Base-by-base conservation (phyloP, 2,329 filamentous ascomycete species). In the Xylariales sp. region DNA sequence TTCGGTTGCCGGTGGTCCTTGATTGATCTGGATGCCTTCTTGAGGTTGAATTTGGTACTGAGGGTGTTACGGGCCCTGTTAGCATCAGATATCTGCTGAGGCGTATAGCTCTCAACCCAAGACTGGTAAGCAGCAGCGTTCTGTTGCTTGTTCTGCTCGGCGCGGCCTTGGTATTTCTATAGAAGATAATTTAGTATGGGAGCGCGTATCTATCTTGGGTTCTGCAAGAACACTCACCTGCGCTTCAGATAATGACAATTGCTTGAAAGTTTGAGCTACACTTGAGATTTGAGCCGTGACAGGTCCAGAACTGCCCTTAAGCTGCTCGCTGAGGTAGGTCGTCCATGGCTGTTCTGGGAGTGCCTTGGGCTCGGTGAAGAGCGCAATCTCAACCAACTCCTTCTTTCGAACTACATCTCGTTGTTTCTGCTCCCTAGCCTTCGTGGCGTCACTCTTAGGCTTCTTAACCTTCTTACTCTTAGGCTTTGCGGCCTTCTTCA, bases 1-100 rank as follows among this genome's bases (percentile, higher is more conserved):
- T 66, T 69, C 45, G 75, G 75, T 23, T 60, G 44, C 28, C 76
- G 74, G 3, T 65, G 57, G 49, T 80, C 76, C 3, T 43, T 45
- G 45, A 79, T 65, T 14, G 38, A 1, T 35, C 45, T 48, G 14
- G 36, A n/a, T 29, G 21, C 4, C 16, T 38, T 29, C 45, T 53
- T 50, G 33, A 54, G 56, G 33, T 49, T 43, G 36, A 51, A 50
- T 38, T 65, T 61, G 37, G 53, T 61, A 40, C 55, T 56, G 32
- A 79, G 62, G 18, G 43, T 44, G 6, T 31, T 44, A 40, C 76
- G 76, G 16, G 72, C 70, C 3, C 43, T 45, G 60, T 75, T 78
- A 43, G 75, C 74, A 3, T 56, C 43, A 33, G 51, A 44, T 37
- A 77, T 69, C 20, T 61, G 55, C 35, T 54, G 50, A 4, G 60